These are phyloP conservation scores for Anisodus tanguticus DNA, from an alignment of 257 asterid species.

Conservation along the genomic window DNA sequence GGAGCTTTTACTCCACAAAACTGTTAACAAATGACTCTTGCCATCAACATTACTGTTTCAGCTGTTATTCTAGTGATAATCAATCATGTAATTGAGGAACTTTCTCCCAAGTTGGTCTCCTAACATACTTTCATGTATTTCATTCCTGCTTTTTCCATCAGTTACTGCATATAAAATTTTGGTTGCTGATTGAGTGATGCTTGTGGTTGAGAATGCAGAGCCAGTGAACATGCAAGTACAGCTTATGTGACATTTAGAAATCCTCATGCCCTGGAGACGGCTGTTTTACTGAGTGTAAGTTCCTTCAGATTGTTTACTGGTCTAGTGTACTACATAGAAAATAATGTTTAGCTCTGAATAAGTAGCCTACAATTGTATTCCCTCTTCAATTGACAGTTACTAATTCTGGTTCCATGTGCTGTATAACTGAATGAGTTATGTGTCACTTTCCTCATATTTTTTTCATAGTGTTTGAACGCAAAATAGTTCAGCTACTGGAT, in stretches of 20 bases:
- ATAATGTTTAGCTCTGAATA: not conserved
- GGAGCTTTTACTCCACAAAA: too few species aligned
- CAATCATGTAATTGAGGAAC: not conserved
- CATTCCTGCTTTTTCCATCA: not conserved
- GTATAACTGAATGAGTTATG: not conserved
- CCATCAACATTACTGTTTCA: not conserved
- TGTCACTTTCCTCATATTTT: not conserved
- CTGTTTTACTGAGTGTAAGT: conserved; percentile 94
- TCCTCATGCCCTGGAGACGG: conserved; percentile 92
- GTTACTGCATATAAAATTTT: not conserved
- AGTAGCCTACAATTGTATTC: not conserved
- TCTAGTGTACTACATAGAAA: conserved; percentile 16
- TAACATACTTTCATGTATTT: not conserved
- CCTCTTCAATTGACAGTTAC: not conserved
- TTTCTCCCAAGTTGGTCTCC: not conserved
- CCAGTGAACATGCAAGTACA: conserved; percentile 76
- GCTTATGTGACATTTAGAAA: conserved; percentile 90
- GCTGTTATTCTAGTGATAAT: conserved; percentile 1
- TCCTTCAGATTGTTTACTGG: conserved; percentile 28
- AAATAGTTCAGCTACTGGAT: not conserved
- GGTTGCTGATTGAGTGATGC: conserved; percentile 26
- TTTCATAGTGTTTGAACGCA: not conserved
- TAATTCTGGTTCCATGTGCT: not conserved
- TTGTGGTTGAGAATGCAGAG: conserved; percentile 57
- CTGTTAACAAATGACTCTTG: too few species aligned